Conservation (phyloP, 371 early-diverging fungal species). For the Capillidium rhysosporum region DNA sequence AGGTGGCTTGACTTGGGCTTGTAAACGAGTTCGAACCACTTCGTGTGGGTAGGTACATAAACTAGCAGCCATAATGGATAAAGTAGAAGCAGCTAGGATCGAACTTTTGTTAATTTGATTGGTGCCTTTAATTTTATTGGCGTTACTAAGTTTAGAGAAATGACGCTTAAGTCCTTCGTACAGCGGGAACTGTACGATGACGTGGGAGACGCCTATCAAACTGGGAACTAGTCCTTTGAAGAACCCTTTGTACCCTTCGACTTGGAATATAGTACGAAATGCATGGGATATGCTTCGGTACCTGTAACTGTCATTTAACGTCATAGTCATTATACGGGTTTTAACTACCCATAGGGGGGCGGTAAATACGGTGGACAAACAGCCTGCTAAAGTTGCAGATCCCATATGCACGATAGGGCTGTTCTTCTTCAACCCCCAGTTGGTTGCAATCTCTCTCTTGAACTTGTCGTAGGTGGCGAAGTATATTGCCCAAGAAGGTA, state of each 20-base stretch:
- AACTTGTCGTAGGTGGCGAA: constrained; percentile 56
- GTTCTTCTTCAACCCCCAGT: not conserved
- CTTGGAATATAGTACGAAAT: constrained; percentile 34
- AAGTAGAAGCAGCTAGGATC: constrained; percentile 55
- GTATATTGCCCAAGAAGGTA: constrained; percentile 87
- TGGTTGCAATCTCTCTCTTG: constrained; percentile 17
- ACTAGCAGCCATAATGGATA: constrained; percentile 77
- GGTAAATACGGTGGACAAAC: constrained; percentile 49
- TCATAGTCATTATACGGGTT: constrained; percentile 65
- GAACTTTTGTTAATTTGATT: constrained; percentile 18
- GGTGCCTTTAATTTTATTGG: too few relatives aligned
- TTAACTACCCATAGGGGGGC: constrained; percentile 91
- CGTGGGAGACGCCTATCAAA: constrained; percentile 80
- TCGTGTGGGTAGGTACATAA: constrained; percentile 81
- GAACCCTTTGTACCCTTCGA: constrained; percentile 57
- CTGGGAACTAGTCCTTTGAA: constrained; percentile 81
- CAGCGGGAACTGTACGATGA: constrained; percentile 84
- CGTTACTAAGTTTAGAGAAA: constrained; percentile 21
- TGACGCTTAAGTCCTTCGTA: constrained; percentile 72
- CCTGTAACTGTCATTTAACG: constrained; percentile 18
- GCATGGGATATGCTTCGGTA: constrained; percentile 55
- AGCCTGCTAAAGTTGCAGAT: constrained; percentile 74
- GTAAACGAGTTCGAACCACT: constrained; percentile 72
- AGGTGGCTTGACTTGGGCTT: constrained; percentile 52
- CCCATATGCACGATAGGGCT: constrained; percentile 48